A percentile compares a stretch with the other conserved stretches of the same genome.
Evolutionary conservation across 2,329 filamentous ascomycete genomes (phyloP).

Genomic region (Penicillium sp.): DNA sequence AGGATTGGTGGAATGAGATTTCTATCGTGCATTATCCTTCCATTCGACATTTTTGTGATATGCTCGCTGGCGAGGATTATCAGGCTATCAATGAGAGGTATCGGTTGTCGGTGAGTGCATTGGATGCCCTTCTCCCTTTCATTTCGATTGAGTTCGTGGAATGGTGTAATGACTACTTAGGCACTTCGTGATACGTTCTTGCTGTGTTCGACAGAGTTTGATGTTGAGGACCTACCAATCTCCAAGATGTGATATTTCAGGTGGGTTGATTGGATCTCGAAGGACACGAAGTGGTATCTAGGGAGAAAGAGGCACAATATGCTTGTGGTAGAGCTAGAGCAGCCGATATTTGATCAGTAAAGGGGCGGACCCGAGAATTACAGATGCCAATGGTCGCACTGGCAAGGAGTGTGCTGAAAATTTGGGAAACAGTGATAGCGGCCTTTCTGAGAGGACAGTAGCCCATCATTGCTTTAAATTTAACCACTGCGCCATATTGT

Average conservation of each 20-base stretch:
- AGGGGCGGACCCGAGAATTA: too few relatives aligned
- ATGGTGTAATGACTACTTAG: constrained; percentile 16
- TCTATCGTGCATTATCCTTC: constrained; percentile 64
- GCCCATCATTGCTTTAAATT: too few relatives aligned
- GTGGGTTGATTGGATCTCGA: neutral
- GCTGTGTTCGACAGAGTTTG: constrained; percentile 53
- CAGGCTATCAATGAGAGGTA: constrained; percentile 55
- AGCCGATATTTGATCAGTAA: too few relatives aligned
- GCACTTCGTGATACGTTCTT: constrained; percentile 53
- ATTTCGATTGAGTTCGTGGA: neutral
- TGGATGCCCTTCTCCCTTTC: neutral
- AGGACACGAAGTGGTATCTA: too few relatives aligned
- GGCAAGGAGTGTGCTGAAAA: too few relatives aligned
- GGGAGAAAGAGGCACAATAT: too few relatives aligned
- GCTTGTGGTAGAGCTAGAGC: too few relatives aligned
- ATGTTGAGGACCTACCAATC: constrained; percentile 27
- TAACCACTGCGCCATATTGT: too few relatives aligned
- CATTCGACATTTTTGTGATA: constrained; percentile 60
- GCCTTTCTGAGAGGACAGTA: too few relatives aligned
- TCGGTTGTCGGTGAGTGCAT: constrained; percentile 42
- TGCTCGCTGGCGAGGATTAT: constrained; percentile 57
- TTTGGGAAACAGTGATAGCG: too few relatives aligned
- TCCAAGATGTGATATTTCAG: constrained; percentile 24
- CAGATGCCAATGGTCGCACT: too few relatives aligned
- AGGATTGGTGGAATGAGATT: constrained; percentile 59